Conservation (phyloP, 495 filamentous ascomycete genomes). For the Podospora appendiculata region DNA sequence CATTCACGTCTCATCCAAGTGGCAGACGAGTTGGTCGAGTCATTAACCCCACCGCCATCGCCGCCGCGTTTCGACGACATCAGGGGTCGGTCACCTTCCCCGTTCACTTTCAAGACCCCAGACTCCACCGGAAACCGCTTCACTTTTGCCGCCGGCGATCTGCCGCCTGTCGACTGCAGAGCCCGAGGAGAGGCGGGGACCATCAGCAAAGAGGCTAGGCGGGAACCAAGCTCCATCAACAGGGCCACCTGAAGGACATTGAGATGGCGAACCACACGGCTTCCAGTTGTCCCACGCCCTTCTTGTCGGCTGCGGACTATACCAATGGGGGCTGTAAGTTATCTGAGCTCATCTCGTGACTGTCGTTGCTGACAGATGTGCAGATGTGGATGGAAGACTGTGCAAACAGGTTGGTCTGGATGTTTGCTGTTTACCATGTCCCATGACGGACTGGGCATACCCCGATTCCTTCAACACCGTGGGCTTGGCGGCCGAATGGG, state of each 20-base stretch:
- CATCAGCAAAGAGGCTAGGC: neutral
- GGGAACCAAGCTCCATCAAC: neutral
- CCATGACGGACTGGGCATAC: slow-evolving; percentile 76
- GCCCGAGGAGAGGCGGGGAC: neutral
- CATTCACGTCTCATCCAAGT: neutral
- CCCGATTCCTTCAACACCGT: slow-evolving; percentile 62
- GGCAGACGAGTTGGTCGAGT: too few species aligned
- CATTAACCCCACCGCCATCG: too few species aligned
- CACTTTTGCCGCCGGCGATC: neutral
- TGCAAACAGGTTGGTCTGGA: slow-evolving; percentile 30
- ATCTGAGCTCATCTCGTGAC: neutral
- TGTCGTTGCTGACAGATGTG: slow-evolving; percentile 8
- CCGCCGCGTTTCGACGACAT: too few species aligned
- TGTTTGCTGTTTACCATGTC: slow-evolving; percentile 86
- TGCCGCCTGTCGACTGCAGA: neutral
- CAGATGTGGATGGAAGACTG: slow-evolving; percentile 62
- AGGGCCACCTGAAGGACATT: neutral
- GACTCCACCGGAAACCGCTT: neutral
- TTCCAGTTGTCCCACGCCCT: slow-evolving; percentile 25
- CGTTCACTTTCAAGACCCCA: too few species aligned
- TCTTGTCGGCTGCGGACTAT: slow-evolving; percentile 25
- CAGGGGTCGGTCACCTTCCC: too few species aligned
- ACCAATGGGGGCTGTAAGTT: slow-evolving; percentile 36
- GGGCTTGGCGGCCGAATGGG: slow-evolving; percentile 61
- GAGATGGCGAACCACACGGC: slow-evolving; percentile 23